Percentiles rank a stretch among this genome's conserved stretches.
Conservation (phyloP, 371 early-diverging fungal genomes). For the Actinomucor elegans region DNA sequence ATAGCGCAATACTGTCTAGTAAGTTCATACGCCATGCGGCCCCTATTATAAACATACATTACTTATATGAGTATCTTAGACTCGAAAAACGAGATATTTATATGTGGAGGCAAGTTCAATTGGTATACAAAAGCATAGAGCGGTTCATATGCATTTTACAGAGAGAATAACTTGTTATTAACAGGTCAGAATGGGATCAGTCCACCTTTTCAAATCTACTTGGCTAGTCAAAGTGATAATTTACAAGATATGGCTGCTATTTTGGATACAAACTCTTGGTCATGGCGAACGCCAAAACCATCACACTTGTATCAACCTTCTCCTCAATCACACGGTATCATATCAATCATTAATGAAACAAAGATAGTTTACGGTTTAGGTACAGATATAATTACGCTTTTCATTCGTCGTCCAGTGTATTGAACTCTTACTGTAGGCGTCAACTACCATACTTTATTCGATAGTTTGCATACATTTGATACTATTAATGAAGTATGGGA, state of each 20-base stretch:
- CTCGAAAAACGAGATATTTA: constrained; percentile 3
- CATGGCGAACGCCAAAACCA: constrained; percentile 6
- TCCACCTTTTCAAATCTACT: constrained; percentile 11
- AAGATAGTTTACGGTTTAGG: constrained; percentile 12
- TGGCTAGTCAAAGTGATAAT: neutral
- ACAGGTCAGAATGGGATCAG: constrained; percentile 2
- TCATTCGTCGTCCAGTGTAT: no score
- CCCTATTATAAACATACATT: no score
- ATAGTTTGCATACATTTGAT: constrained; percentile 9
- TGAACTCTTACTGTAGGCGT: neutral
- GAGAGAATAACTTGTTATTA: no score
- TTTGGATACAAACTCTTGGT: constrained; percentile 10
- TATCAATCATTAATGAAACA: neutral
- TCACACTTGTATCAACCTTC: constrained; percentile 1
- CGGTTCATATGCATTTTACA: no score
- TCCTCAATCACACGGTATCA: constrained; percentile 6
- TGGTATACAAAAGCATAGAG: no score
- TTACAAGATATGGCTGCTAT: constrained; percentile 3
- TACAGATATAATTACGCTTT: neutral
- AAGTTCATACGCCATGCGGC: neutral
- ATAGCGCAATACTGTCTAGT: constrained; percentile 9
- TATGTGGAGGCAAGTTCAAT: constrained; percentile 18
- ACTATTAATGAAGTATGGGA: constrained; percentile 1
- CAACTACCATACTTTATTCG: constrained; percentile 5
- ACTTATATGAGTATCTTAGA: neutral